Base-by-base conservation (phyloP, 139 green algal genomes). In the Coelastrella sp. region DNA sequence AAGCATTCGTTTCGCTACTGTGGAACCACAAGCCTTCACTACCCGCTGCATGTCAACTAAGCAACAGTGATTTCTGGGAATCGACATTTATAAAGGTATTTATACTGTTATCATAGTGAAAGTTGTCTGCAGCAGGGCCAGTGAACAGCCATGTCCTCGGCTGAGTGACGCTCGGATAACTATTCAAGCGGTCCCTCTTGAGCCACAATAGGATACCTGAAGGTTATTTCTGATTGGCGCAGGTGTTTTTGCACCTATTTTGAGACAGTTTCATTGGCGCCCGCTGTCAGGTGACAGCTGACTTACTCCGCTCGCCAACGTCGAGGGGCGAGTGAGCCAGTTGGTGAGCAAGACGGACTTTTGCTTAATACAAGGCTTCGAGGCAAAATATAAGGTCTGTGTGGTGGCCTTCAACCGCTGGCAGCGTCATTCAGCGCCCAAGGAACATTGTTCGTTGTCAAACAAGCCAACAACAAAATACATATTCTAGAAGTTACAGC, bases 201-300 rank as follows among this genome's bases (percentile, higher is more conserved):
- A 49, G 35, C 35, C 35, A 49, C 35, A 49, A 49, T 49, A 49
- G 1, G 35, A 49, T 49, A 3, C 35, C 35, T 49, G 35, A 49
- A 49, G 3, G 1, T 5, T 49, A 49, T 49, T 49, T 49, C 35
- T 49, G 35, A 70, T 35, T 76, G 68, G 68, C 68, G 68, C 68
- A 76, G 68, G 68, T 76, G 68, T 24, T 76, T 76, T 19, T 10
- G 10, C 68, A 10, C 24, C 7, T 25, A 22, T 22, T 70, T 76
- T 27, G 68, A 19, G 24, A 8, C 8, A 8, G 10, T 76, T 76
- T 24, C 17, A 25, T 24, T 8, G 68, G 68, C 68, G 17, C 24
- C 68, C 68, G 68, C 68, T 76, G 68, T 76, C 68, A 76, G 68
- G 68, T 76, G 68, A 76, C 68, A 76, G 68, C 68, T 76, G 68